Evolutionary conservation across 768 basidiomycete genomes (phyloP).

Genomic region (Tricholoma flavovirens): DNA sequence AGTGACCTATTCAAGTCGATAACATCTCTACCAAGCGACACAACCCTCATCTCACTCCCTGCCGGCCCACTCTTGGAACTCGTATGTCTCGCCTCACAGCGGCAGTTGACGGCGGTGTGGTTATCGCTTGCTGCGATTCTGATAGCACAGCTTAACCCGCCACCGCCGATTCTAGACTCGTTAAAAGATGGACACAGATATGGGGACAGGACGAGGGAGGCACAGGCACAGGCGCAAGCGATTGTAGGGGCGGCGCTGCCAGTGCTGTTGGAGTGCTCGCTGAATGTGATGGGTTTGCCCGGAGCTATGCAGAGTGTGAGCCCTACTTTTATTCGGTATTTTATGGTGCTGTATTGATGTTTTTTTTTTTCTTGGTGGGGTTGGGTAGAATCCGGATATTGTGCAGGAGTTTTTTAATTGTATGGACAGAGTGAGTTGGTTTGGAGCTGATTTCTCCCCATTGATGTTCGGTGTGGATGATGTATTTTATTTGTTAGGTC

Average conservation of each 20-base stretch:
- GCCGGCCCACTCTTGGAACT: slow-evolving; percentile 77
- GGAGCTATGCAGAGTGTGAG: slow-evolving; percentile 69
- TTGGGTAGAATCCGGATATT: slow-evolving; percentile 80
- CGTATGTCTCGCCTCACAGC: slow-evolving; percentile 65
- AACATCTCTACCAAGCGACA: slow-evolving; percentile 72
- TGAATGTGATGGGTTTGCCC: slow-evolving; percentile 46
- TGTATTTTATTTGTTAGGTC: slow-evolving; percentile 13
- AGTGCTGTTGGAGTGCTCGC: slow-evolving; percentile 51
- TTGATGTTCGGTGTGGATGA: neutral
- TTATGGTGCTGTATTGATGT: neutral
- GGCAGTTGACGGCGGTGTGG: slow-evolving; percentile 79
- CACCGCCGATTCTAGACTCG: slow-evolving; percentile 34
- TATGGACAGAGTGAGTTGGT: slow-evolving; percentile 58
- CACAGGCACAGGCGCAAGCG: slow-evolving; percentile 30
- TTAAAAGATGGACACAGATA: slow-evolving; percentile 30
- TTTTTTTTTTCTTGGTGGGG: too few relatives aligned
- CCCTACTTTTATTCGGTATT: neutral
- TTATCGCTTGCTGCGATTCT: slow-evolving; percentile 77
- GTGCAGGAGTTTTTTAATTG: slow-evolving; percentile 86
- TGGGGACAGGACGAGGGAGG: slow-evolving; percentile 44
- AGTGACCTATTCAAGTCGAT: slow-evolving; percentile 85
- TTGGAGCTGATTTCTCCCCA: too few relatives aligned
- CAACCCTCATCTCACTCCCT: slow-evolving; percentile 74
- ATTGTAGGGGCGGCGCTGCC: slow-evolving; percentile 54
- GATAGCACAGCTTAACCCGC: slow-evolving; percentile 77